A percentile compares a stretch with the other conserved stretches of the same genome.
Evolutionary conservation across 129 eudicot species (phyloP).

Genomic region (Flaveria sonorensis): DNA sequence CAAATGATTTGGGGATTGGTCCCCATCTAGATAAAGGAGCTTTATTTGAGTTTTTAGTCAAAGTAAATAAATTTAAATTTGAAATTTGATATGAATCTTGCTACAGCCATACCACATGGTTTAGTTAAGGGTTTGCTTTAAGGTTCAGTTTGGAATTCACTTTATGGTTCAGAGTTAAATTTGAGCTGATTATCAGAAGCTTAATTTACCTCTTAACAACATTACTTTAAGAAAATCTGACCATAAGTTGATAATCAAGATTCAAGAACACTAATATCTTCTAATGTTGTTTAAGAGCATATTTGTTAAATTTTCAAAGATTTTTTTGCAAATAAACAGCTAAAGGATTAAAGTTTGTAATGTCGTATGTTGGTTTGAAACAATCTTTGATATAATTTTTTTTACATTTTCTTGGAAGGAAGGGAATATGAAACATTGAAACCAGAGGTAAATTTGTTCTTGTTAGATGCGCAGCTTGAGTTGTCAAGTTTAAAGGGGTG

Average conservation of each 20-base stretch:
- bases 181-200: background rate
- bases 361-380: constrained; percentile 1
- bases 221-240: background rate
- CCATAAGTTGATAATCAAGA: no score
- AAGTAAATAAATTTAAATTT: constrained; percentile 11
- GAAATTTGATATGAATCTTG: background rate
- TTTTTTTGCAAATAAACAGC: background rate
- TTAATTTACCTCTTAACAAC: background rate
- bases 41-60: constrained; percentile 21
- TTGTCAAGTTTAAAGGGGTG: background rate
- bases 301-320: background rate
- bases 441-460: background rate
- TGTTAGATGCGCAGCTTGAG: background rate
- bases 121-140: constrained; percentile 8
- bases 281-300: background rate
- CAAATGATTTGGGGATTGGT: background rate
- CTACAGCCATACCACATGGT: background rate
- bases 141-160: background rate
- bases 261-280: background rate
- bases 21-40: background rate
- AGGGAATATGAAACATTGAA: background rate
- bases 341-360: background rate
- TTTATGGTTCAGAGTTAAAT: background rate
- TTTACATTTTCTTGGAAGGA: background rate
- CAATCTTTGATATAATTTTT: background rate